Percentiles rank a stretch among this genome's conserved stretches.
Evolutionary conservation across 1,284 basidiomycete genomes (phyloP).

Genomic region (Sporisorium sorghi): DNA sequence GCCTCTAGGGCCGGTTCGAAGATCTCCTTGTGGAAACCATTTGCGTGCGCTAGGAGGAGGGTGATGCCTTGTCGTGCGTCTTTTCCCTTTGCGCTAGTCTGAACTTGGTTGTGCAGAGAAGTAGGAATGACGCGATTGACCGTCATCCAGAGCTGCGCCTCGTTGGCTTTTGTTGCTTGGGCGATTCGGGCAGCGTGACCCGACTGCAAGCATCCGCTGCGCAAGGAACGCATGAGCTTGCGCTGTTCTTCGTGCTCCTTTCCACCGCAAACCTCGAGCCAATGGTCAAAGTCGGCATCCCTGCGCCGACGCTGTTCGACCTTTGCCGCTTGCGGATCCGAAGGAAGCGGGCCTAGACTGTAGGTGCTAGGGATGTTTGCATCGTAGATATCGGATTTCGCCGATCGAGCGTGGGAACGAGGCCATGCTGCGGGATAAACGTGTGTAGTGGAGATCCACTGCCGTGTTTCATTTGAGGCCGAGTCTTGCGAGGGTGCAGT

Average conservation of each 20-base stretch:
- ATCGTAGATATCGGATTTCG: slow-evolving; percentile 41
- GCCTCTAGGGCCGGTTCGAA: slow-evolving; percentile 77
- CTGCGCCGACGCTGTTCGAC: slow-evolving; percentile 44
- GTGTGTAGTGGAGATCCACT: slow-evolving; percentile 75
- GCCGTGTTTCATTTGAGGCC: slow-evolving; percentile 43
- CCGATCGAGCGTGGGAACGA: slow-evolving; percentile 70
- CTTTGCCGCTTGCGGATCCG: slow-evolving; percentile 36
- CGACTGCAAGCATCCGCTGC: slow-evolving; percentile 11
- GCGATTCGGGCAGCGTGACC: slow-evolving; percentile 30
- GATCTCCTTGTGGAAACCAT: slow-evolving; percentile 84
- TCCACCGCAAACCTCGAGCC: slow-evolving; percentile 21
- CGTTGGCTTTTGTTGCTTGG: slow-evolving; percentile 33
- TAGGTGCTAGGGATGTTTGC: slow-evolving; percentile 33
- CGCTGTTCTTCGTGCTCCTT: slow-evolving; percentile 20
- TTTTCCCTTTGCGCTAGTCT: background rate
- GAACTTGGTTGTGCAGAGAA: slow-evolving; percentile 15
- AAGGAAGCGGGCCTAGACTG: slow-evolving; percentile 22
- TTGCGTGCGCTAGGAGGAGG: slow-evolving; percentile 80
- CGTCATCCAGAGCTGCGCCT: slow-evolving; percentile 47
- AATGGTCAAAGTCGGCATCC: slow-evolving; percentile 41
- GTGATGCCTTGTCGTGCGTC: slow-evolving; percentile 71
- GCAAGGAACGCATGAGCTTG: slow-evolving; percentile 26
- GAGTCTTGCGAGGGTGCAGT: slow-evolving; percentile 39
- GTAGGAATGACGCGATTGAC: slow-evolving; percentile 45
- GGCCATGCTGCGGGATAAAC: slow-evolving; percentile 80